phyloP scores from a whole-genome alignment of 768 basidiomycete genomes.

The Rossbeevera mucosa region DNA sequence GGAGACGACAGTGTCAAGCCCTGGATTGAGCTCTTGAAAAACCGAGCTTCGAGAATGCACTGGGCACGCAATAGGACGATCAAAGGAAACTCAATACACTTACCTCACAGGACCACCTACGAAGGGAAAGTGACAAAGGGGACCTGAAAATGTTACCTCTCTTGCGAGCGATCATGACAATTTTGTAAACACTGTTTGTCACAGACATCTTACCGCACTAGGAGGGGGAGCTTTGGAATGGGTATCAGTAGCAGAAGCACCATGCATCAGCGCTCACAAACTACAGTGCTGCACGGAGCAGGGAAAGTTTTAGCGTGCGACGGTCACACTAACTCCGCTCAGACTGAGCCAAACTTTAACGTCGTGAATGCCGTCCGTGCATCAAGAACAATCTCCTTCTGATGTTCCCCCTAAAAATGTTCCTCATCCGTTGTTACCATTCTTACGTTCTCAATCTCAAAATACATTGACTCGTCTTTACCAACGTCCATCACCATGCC shows the following conservation, averaged over 20 bases:
- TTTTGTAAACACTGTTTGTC: too few species aligned
- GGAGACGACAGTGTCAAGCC: neutral
- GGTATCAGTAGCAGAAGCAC: too few species aligned
- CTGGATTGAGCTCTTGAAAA: neutral
- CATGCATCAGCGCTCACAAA: too few species aligned
- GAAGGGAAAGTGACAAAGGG: neutral
- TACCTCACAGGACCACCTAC: neutral
- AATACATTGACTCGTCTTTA: slow-evolving; percentile 75
- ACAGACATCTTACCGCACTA: too few species aligned
- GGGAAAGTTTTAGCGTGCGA: too few species aligned
- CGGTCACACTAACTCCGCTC: too few species aligned
- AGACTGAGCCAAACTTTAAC: too few species aligned
- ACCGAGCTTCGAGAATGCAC: neutral
- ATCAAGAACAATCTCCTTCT: slow-evolving; percentile 15
- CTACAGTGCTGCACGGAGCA: too few species aligned
- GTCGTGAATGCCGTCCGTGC: slow-evolving; percentile 26
- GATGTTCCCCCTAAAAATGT: slow-evolving; percentile 19
- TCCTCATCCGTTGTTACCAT: slow-evolving; percentile 70
- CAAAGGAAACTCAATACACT: neutral
- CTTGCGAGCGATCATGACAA: too few species aligned
- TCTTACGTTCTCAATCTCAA: slow-evolving; percentile 78
- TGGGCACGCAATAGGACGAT: neutral
- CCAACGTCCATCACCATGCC: slow-evolving; percentile 80
- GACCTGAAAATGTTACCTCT: neutral
- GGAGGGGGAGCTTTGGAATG: too few species aligned